Evolutionary conservation across 1,139 yeast species (phyloP).

Genomic region (Yamadazyma kanchanaburiensis): DNA sequence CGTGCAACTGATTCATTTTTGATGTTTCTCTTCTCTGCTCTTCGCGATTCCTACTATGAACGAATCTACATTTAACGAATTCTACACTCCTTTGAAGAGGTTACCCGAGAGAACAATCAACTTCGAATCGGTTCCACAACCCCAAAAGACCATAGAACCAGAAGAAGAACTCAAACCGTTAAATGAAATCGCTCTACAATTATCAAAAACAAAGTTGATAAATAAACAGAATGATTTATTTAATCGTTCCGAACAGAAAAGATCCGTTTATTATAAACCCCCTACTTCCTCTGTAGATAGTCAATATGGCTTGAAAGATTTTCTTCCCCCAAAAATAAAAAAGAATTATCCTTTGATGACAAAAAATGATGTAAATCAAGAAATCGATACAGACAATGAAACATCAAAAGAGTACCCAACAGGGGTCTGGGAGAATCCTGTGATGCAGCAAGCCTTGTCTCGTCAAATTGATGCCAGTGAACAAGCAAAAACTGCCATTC

Average conservation of each 20-base stretch:
- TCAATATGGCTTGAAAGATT: constrained; percentile 27
- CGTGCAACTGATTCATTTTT: too few relatives aligned
- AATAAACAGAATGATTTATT: constrained; percentile 12
- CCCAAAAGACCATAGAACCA: constrained; percentile 7
- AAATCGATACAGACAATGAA: constrained; percentile 2
- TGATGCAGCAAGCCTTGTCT: constrained; percentile 31
- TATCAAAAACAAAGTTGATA: constrained; percentile 17
- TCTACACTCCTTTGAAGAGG: constrained; percentile 14
- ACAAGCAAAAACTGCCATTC: constrained; percentile 19
- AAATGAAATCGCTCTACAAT: constrained; percentile 17
- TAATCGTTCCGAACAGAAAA: constrained; percentile 9
- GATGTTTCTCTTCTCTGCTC: too few relatives aligned
- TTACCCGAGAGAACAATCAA: constrained; percentile 11
- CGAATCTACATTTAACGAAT: constrained; percentile 7
- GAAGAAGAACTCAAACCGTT: constrained; percentile 13
- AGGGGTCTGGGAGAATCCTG: constrained; percentile 43
- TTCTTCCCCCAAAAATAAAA: constrained; percentile 24
- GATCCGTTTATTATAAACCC: constrained; percentile 34
- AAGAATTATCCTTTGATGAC: constrained; percentile 16
- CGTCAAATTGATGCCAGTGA: constrained; percentile 34
- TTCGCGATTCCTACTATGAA: constrained; percentile 5
- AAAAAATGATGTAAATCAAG: constrained; percentile 3
- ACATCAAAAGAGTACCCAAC: constrained; percentile 16
- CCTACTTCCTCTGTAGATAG: constrained; percentile 26
- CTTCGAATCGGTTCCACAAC: constrained; percentile 3